phyloP scores from a whole-genome alignment of 2,329 filamentous ascomycete genomes.

The Cytospora schulzeri region DNA sequence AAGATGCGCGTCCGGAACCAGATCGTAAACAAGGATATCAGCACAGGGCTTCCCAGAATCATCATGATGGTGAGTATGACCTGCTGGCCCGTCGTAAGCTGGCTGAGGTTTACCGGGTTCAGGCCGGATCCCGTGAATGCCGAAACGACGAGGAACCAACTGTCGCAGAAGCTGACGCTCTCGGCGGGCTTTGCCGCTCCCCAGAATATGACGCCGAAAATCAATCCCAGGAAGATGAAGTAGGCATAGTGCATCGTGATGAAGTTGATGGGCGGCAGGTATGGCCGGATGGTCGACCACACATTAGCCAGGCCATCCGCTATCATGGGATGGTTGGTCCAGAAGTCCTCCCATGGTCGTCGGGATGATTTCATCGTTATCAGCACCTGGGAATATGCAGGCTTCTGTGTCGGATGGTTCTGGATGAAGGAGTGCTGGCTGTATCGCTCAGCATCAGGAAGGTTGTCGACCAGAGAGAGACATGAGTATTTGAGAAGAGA shows the following conservation, averaged over 20 bases:
- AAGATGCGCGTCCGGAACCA: slow-evolving; percentile 63
- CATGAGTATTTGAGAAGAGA: background rate
- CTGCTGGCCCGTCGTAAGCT: slow-evolving; percentile 67
- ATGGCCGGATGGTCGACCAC: slow-evolving; percentile 19
- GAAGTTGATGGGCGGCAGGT: slow-evolving; percentile 55
- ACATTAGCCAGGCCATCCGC: slow-evolving; percentile 9
- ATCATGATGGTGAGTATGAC: slow-evolving; percentile 64
- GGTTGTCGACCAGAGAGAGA: background rate
- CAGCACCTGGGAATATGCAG: background rate
- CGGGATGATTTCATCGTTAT: slow-evolving; percentile 9
- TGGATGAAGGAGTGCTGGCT: background rate
- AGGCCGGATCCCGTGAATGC: slow-evolving; percentile 70
- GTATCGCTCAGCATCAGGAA: background rate
- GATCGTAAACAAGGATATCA: slow-evolving; percentile 66
- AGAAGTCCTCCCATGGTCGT: slow-evolving; percentile 12
- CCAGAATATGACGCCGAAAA: slow-evolving; percentile 64
- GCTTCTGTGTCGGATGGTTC: background rate
- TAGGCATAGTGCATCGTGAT: slow-evolving; percentile 68
- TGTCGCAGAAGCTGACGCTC: slow-evolving; percentile 62
- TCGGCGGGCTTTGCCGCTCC: slow-evolving; percentile 51
- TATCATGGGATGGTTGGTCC: slow-evolving; percentile 6
- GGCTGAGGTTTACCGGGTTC: slow-evolving; percentile 63
- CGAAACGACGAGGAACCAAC: slow-evolving; percentile 64
- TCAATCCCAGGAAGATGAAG: slow-evolving; percentile 57
- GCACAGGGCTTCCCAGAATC: slow-evolving; percentile 64